A percentile compares a stretch with the other conserved stretches of the same genome.
Conservation (phyloP, 805 yeast genomes). For the Sugiyamaella qingdaonensis region DNA sequence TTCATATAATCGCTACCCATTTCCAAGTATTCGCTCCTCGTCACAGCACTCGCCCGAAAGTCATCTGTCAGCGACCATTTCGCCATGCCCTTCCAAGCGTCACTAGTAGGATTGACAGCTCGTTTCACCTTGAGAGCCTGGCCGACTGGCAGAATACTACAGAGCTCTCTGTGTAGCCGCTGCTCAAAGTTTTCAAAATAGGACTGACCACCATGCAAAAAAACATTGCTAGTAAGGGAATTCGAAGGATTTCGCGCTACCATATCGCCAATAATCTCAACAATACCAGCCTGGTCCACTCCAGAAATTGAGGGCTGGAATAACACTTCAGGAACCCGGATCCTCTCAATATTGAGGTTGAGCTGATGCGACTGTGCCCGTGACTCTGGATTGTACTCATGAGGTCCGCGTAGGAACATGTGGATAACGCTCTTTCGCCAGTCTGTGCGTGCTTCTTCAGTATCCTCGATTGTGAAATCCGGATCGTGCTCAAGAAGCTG, state of each 20-base stretch:
- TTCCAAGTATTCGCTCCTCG: constrained; percentile 76
- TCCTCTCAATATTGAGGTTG: constrained; percentile 85
- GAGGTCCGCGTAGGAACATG: constrained; percentile 84
- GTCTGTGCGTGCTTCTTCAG: constrained; percentile 67
- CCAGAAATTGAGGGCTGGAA: constrained; percentile 95
- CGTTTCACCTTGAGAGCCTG: constrained; percentile 54
- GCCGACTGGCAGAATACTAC: constrained; percentile 64
- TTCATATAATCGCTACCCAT: constrained; percentile 85
- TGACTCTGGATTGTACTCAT: constrained; percentile 76
- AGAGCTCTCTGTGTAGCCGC: constrained; percentile 67
- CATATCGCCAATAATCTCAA: constrained; percentile 68
- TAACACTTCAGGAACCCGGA: constrained; percentile 84
- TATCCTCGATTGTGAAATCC: constrained; percentile 74
- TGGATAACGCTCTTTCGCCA: constrained; percentile 81
- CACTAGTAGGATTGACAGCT: constrained; percentile 67
- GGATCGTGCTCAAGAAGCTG: constrained; percentile 81
- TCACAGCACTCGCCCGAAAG: constrained; percentile 46
- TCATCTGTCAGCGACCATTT: constrained; percentile 58
- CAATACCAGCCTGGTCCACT: constrained; percentile 90
- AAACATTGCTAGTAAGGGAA: constrained; percentile 55
- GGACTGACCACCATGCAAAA: constrained; percentile 84
- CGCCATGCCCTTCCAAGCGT: constrained; percentile 95
- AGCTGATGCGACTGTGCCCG: constrained; percentile 86
- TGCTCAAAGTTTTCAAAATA: constrained; percentile 58
- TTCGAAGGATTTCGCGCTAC: constrained; percentile 49